phyloP scores from a whole-genome alignment of 805 yeast genomes.

The Tetrapisispora fleetii region DNA sequence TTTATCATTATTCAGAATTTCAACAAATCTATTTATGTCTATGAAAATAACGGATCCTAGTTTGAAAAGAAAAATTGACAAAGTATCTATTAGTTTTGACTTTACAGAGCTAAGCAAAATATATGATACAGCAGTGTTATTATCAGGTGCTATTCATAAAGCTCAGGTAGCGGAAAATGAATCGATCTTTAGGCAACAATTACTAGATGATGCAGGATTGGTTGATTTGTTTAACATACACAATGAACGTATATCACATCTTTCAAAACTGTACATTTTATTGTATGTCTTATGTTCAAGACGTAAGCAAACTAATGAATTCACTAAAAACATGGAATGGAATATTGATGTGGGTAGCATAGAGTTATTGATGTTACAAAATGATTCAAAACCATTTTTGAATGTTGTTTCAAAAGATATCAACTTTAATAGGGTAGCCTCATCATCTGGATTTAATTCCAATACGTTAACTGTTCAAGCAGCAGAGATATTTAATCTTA shows the following conservation, averaged over 20 bases:
- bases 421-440: slow-evolving; percentile 49
- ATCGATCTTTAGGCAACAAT: slow-evolving; percentile 38
- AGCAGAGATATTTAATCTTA: slow-evolving; percentile 62
- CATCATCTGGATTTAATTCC: slow-evolving; percentile 55
- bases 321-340: slow-evolving; percentile 44
- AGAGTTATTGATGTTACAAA: slow-evolving; percentile 58
- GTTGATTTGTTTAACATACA: slow-evolving; percentile 36
- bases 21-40: slow-evolving; percentile 56
- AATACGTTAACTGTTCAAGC: slow-evolving; percentile 50
- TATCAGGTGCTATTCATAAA: slow-evolving; percentile 41
- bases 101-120: slow-evolving; percentile 49
- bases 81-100: slow-evolving; percentile 60
- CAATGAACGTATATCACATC: slow-evolving; percentile 29
- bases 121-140: slow-evolving; percentile 34
- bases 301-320: slow-evolving; percentile 22
- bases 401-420: slow-evolving; percentile 60
- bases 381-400: slow-evolving; percentile 50
- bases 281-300: slow-evolving; percentile 36
- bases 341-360: slow-evolving; percentile 58
- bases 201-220: slow-evolving; percentile 40
- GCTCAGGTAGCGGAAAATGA: slow-evolving; percentile 37
- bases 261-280: slow-evolving; percentile 36
- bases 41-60: slow-evolving; percentile 59
- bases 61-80: slow-evolving; percentile 50
- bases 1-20: slow-evolving; percentile 51